Evolutionary conservation across 768 basidiomycete species (phyloP), one percentile per base, ranked within the genome.

Genomic region (Cystobasidium tubakii): DNA sequence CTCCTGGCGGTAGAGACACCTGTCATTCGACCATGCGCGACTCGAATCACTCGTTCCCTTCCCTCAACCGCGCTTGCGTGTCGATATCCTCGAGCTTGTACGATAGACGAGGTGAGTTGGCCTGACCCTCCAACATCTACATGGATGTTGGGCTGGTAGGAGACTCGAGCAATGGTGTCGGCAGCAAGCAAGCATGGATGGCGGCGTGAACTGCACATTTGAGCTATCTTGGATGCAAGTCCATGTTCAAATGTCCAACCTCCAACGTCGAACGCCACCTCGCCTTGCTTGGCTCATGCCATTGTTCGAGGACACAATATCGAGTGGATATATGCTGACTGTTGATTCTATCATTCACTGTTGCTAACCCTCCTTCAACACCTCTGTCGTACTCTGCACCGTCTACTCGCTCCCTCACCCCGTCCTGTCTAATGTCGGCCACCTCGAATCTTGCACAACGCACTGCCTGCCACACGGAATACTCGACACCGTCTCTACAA

Each of bases 81-180:
- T 92, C 90, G 78, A 96, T 98, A 74, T 90, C 92, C 4, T 90
- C 92, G 1, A 90, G 94, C 83, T 85, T 97, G 6, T 97, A 98
- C 79, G 94, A 98, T 83, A 84, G 95, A 78, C 83, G 95, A 85
- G 94, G 94, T 93, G 75, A 73, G 88, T 83, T 10, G 25, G 67
- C 23, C 66, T 42, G 31, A 39, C 65, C n/a, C n/a, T n/a, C n/a
- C n/a, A n/a, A n/a, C n/a, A n/a, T n/a, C n/a, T n/a, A n/a, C n/a
- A n/a, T n/a, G n/a, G n/a, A n/a, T n/a, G n/a, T n/a, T n/a, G n/a
- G n/a, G n/a, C n/a, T n/a, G n/a, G n/a, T n/a, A n/a, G n/a, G n/a
- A n/a, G n/a, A n/a, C n/a, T n/a, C n/a, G n/a, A n/a, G n/a, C n/a
- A n/a, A n/a, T n/a, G n/a, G n/a, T n/a, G n/a, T n/a, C n/a, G n/a